These are phyloP conservation scores for Lachancea thermotolerans DNA, from an alignment of 805 yeast species.

Conservation along the genomic window DNA sequence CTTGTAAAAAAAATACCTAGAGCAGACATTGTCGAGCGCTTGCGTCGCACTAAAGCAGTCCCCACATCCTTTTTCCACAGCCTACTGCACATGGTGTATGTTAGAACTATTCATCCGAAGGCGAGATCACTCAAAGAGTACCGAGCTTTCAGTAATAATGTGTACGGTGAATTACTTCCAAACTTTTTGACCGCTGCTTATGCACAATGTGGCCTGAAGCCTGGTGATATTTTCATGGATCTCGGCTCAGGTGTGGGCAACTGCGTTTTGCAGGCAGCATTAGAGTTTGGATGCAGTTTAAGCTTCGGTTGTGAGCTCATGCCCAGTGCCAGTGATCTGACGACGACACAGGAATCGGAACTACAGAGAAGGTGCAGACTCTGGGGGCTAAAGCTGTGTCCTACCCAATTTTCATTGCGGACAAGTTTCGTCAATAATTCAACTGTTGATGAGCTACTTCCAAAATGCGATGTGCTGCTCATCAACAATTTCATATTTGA, in stretches of 20 bases:
- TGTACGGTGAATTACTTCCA: conserved; percentile 87
- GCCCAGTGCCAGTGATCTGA: conserved; percentile 69
- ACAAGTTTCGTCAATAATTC: conserved; percentile 68
- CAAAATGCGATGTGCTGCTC: conserved; percentile 62
- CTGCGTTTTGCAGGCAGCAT: conserved; percentile 80
- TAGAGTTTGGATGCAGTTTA: conserved; percentile 67
- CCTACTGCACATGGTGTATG: conserved; percentile 62
- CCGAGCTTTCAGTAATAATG: conserved; percentile 83
- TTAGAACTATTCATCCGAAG: conserved; percentile 73
- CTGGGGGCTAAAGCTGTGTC: conserved; percentile 58
- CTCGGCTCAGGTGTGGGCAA: conserved; percentile 94
- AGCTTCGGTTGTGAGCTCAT: conserved; percentile 90
- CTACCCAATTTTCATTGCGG: conserved; percentile 49
- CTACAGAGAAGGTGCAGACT: conserved; percentile 50
- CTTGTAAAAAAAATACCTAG: conserved; percentile 34
- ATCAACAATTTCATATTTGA: conserved; percentile 83
- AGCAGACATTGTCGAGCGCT: conserved; percentile 26
- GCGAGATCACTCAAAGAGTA: conserved; percentile 58
- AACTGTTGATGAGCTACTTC: conserved; percentile 46
- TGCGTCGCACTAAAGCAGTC: conserved; percentile 28
- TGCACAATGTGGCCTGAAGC: conserved; percentile 47
- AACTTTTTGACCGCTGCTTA: conserved; percentile 63
- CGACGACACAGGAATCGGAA: conserved; percentile 53
- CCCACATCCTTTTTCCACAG: conserved; percentile 53
- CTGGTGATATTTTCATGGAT: conserved; percentile 64